These are phyloP conservation scores for Ceratocystis smalleyi DNA, from an alignment of 2,329 filamentous ascomycete species.

Conservation along the genomic window DNA sequence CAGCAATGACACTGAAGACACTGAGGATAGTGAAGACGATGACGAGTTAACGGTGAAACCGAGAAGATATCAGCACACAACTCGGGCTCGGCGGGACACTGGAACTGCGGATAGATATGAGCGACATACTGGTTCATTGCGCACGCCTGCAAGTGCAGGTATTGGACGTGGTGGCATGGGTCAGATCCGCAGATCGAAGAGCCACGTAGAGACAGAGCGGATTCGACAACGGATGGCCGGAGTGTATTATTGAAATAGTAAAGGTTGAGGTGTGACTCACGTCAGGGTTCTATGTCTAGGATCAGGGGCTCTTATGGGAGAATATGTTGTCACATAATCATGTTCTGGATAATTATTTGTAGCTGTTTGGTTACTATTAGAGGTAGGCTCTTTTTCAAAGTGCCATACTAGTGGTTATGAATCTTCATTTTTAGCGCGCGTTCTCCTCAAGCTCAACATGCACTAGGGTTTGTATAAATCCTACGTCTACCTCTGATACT, in stretches of 20 bases:
- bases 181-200: constrained; percentile 29
- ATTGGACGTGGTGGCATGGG: neutral
- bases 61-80: neutral
- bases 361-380: no score
- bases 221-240: constrained; percentile 23
- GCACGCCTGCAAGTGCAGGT: neutral
- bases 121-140: neutral
- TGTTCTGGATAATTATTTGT: no score
- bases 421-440: no score
- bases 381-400: no score
- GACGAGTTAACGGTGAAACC: neutral
- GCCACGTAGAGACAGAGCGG: constrained; percentile 35
- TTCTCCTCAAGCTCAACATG: no score
- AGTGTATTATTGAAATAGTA: constrained; percentile 8
- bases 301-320: no score
- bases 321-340: no score
- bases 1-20: neutral
- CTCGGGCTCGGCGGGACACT: neutral
- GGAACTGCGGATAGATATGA: constrained; percentile 3
- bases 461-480: no score
- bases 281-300: neutral
- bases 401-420: no score
- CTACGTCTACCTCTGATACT: no score
- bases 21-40: neutral
- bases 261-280: neutral